Conservation (phyloP, 2,329 filamentous ascomycete species). For the Trichoderma sp. region DNA sequence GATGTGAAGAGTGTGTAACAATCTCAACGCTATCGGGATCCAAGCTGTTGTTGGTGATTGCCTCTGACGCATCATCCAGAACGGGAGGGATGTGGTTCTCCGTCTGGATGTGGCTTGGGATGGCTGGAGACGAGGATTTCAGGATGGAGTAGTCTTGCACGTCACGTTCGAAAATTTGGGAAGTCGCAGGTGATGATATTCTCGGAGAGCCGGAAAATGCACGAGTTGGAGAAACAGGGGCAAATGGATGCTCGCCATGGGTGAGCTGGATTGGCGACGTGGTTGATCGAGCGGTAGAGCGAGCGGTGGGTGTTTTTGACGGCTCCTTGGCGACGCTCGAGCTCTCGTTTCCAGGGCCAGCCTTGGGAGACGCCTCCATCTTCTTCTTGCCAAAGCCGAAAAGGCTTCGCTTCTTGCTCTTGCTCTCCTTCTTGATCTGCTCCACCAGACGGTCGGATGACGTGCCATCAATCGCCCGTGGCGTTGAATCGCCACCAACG, state of each 20-base stretch:
- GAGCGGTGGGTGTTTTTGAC: slow-evolving; percentile 37
- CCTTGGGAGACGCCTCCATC: slow-evolving; percentile 40
- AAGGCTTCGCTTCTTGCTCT: slow-evolving; percentile 55
- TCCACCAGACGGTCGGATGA: slow-evolving; percentile 32
- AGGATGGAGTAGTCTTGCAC: slow-evolving; percentile 75
- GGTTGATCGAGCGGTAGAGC: slow-evolving; percentile 31
- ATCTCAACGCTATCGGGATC: slow-evolving; percentile 92
- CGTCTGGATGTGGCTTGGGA: slow-evolving; percentile 88
- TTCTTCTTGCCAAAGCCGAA: slow-evolving; percentile 65
- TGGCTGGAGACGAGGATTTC: slow-evolving; percentile 76
- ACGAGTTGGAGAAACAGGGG: slow-evolving; percentile 62
- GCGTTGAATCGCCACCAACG: slow-evolving; percentile 34
- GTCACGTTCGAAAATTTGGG: slow-evolving; percentile 88
- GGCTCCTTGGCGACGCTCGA: slow-evolving; percentile 35
- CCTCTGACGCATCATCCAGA: slow-evolving; percentile 84
- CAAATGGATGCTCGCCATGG: slow-evolving; percentile 43
- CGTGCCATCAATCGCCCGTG: slow-evolving; percentile 31
- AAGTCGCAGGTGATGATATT: slow-evolving; percentile 72
- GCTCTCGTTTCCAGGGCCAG: slow-evolving; percentile 35
- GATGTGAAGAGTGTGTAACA: slow-evolving; percentile 80
- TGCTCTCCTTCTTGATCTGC: slow-evolving; percentile 24
- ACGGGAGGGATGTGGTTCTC: slow-evolving; percentile 93
- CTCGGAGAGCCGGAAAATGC: slow-evolving; percentile 70
- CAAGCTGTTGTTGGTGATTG: slow-evolving; percentile 82
- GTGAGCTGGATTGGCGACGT: slow-evolving; percentile 38